Conservation (phyloP, 139 green algal species). For the Edaphochlamys debaryana region DNA sequence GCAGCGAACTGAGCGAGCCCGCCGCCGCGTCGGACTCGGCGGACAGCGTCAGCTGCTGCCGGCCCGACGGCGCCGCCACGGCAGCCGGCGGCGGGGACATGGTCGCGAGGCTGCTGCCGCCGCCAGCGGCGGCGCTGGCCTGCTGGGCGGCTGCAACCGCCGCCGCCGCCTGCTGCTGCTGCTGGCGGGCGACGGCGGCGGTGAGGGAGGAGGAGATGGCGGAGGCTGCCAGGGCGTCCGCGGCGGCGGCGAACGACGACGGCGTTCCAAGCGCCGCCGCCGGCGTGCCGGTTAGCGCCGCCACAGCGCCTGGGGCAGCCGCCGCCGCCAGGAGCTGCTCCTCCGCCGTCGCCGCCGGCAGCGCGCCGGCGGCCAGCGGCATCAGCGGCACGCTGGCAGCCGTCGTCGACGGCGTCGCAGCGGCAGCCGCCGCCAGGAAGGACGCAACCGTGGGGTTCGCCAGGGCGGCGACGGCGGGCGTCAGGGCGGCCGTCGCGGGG, state of each 20-base stretch:
- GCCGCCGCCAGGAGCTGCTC: not conserved
- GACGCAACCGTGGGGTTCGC: not conserved
- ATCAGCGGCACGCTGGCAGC: no score
- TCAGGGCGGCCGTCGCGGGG: not conserved
- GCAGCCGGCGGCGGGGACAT: no score
- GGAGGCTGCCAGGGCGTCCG: constrained; percentile 11
- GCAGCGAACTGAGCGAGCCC: no score
- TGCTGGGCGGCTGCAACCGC: not conserved
- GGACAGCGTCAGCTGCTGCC: no score
- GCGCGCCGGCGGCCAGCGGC: not conserved
- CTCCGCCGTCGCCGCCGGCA: not conserved
- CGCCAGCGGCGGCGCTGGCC: not conserved
- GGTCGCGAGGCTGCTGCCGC: not conserved
- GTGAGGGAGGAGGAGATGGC: not conserved
- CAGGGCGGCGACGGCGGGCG: not conserved
- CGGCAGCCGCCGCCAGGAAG: not conserved
- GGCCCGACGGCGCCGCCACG: not conserved
- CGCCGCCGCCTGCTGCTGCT: not conserved
- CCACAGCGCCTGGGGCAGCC: not conserved
- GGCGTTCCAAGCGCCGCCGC: not conserved
- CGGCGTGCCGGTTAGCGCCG: not conserved
- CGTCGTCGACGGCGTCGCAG: not conserved
- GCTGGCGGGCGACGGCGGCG: not conserved
- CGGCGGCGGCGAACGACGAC: not conserved
- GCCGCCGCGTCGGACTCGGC: no score